Evolutionary conservation across 2,329 filamentous ascomycete species (phyloP).

Genomic region (Fusarium transvaalense): DNA sequence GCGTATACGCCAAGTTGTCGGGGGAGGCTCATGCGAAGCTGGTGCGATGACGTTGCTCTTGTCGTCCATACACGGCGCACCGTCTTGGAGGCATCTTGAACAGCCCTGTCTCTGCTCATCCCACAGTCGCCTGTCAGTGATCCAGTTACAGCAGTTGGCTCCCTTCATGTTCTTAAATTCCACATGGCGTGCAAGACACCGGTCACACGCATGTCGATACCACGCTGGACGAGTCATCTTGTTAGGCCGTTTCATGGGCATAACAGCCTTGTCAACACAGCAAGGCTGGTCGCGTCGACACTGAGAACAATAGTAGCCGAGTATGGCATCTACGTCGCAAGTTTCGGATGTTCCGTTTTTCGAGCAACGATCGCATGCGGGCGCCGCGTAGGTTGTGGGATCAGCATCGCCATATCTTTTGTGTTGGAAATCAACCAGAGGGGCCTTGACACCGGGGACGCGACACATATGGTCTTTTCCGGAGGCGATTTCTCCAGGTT

Average conservation of each 20-base stretch:
- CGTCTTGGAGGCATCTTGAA: conserved; percentile 9
- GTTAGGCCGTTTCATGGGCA: conserved; percentile 3
- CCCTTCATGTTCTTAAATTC: not conserved
- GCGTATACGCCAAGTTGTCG: conserved; percentile 15
- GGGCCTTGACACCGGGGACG: not conserved
- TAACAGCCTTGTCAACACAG: rapidly evolving
- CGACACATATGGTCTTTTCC: conserved; percentile 10
- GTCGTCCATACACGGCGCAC: conserved; percentile 24
- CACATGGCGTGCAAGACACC: conserved; percentile 12
- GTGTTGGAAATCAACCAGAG: conserved; percentile 10
- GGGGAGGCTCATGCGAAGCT: not conserved
- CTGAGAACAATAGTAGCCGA: conserved; percentile 31
- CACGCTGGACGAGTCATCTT: conserved; percentile 23
- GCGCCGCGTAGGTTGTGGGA: not conserved
- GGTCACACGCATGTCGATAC: conserved; percentile 41
- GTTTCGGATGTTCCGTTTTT: not conserved
- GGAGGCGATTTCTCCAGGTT: not conserved
- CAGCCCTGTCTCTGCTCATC: conserved; percentile 3
- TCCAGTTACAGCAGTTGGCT: conserved; percentile 26
- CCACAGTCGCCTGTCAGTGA: conserved; percentile 29
- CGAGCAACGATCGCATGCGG: conserved; percentile 9
- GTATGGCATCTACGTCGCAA: conserved; percentile 35
- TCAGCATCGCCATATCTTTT: conserved; percentile 29
- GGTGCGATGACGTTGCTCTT: not conserved
- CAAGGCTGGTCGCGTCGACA: conserved; percentile 18